These are phyloP conservation scores for Boletus coccyginus DNA, from an alignment of 768 basidiomycete genomes.

Conservation along the genomic window DNA sequence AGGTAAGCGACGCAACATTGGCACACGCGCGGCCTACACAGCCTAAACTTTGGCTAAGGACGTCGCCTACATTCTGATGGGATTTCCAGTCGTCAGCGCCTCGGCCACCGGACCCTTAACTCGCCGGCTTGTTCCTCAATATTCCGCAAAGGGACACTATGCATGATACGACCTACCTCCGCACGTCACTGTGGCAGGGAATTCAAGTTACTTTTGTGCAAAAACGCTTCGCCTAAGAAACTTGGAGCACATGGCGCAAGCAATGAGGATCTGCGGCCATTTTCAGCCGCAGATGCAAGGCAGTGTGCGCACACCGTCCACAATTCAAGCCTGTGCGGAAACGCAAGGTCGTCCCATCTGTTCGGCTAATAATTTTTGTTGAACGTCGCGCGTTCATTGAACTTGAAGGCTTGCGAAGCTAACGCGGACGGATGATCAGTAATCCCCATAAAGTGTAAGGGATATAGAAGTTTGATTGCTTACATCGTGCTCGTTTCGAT, in stretches of 20 bases:
- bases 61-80: neutral
- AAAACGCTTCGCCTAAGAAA: neutral
- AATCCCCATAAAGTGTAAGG: neutral
- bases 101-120: neutral
- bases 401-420: neutral
- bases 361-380: neutral
- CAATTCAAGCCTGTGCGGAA: neutral
- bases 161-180: conserved; percentile 2
- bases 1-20: neutral
- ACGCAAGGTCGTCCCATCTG: neutral
- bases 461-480: neutral
- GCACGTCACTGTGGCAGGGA: neutral
- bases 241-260: neutral
- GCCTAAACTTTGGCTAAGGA: neutral
- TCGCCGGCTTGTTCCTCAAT: neutral
- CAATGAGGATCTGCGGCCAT: conserved; percentile 3
- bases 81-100: neutral
- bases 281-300: neutral
- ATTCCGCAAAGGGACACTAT: neutral
- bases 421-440: neutral
- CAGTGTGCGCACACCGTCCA: neutral
- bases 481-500: neutral
- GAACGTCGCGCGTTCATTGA: neutral
- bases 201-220: neutral
- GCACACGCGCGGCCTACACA: neutral